Conservation (phyloP, 371 early-diverging fungal species). For the Funneliformis caledonium region DNA sequence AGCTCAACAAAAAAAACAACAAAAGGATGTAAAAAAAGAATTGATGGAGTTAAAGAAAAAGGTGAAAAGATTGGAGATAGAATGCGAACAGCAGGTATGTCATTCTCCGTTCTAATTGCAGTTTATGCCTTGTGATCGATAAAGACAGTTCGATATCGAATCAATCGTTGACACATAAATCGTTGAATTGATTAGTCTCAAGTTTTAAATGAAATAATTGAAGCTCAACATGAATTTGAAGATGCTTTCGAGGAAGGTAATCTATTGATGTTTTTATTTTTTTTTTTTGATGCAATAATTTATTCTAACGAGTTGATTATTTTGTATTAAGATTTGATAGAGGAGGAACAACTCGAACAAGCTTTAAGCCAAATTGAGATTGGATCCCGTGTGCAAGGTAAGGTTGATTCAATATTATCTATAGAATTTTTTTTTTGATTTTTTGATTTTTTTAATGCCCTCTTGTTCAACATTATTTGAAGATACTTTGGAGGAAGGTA, state of each 20-base stretch:
- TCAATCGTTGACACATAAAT: too few species aligned
- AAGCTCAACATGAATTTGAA: background rate
- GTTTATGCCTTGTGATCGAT: background rate
- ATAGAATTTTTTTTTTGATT: background rate
- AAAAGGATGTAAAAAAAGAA: background rate
- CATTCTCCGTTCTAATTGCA: background rate
- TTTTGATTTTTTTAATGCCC: background rate
- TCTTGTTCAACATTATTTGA: background rate
- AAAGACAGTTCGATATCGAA: background rate
- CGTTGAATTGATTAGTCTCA: too few species aligned
- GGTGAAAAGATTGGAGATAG: conserved; percentile 18
- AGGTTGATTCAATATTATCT: background rate
- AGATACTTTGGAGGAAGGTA: background rate
- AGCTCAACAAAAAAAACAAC: background rate
- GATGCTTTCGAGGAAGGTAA: background rate
- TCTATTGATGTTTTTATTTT: background rate
- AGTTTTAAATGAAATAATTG: background rate
- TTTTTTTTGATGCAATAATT: background rate
- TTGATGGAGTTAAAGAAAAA: conserved; percentile 19
- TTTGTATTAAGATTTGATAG: background rate
- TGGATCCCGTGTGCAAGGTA: background rate
- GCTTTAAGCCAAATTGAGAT: background rate
- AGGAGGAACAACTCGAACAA: background rate
- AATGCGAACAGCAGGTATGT: background rate
- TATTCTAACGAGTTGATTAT: background rate